Evolutionary conservation across 78 protist genomes (phyloP).

Genomic region (Diacronema lutheri): DNA sequence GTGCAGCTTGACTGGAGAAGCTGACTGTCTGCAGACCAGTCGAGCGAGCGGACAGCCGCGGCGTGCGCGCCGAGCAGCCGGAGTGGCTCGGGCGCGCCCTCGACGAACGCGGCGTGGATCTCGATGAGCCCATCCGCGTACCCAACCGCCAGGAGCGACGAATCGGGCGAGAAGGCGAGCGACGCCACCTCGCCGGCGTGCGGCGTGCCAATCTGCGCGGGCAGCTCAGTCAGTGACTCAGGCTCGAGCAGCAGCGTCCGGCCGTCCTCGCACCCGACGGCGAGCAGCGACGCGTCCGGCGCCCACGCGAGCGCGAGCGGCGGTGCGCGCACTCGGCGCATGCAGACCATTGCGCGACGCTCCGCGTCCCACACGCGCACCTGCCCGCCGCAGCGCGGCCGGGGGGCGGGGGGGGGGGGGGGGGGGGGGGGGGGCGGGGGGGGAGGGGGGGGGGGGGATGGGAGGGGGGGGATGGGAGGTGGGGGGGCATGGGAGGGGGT

Average conservation of each 20-base stretch:
- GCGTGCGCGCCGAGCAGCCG: too few relatives aligned
- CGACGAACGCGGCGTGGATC: not conserved
- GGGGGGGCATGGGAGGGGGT: too few relatives aligned
- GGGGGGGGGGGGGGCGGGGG: not conserved
- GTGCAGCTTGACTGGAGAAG: slow-evolving; percentile 2
- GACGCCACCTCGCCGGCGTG: not conserved
- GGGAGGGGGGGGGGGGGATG: too few relatives aligned
- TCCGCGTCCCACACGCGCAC: too few relatives aligned
- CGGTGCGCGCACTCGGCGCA: not conserved
- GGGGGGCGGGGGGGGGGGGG: not conserved
- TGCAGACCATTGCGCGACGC: not conserved
- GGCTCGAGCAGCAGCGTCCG: too few relatives aligned
- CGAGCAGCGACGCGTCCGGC: too few relatives aligned
- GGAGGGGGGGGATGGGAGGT: too few relatives aligned
- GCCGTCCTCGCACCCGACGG: too few relatives aligned
- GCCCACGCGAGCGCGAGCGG: too few relatives aligned
- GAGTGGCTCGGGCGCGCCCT: too few relatives aligned
- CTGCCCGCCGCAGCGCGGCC: not conserved
- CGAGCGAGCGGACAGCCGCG: not conserved
- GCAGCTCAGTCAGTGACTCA: too few relatives aligned
- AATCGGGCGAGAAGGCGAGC: not conserved
- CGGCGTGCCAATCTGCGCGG: too few relatives aligned
- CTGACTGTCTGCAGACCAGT: slow-evolving; percentile 29
- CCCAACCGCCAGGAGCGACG: not conserved
- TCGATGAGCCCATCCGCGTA: not conserved